Evolutionary conservation across 352 stramenopile species (phyloP).

Genomic region (Globisporangium cylindrosporum): DNA sequence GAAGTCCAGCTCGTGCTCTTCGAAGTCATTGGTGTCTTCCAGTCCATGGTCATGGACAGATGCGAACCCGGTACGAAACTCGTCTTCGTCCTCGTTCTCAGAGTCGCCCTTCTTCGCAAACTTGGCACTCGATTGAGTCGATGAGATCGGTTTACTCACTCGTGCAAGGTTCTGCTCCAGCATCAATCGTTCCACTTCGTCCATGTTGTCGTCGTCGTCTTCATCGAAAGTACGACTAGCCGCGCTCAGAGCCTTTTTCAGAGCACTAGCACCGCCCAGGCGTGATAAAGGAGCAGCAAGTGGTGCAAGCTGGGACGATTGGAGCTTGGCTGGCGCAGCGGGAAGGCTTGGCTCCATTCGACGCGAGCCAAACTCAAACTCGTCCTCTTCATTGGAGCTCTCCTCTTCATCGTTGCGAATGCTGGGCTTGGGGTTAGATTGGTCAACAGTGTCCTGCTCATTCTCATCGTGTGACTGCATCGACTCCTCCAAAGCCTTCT

Average conservation of each 20-base stretch:
- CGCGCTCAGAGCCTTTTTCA: conserved; percentile 13
- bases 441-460: neutral
- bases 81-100: conserved; percentile 4
- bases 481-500: neutral
- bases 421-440: neutral
- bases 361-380: conserved; percentile 5
- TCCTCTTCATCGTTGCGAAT: neutral
- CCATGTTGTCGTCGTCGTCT: conserved; percentile 21
- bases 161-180: conserved; percentile 5
- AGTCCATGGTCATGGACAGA: neutral
- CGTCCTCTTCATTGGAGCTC: neutral
- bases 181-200: conserved; percentile 16
- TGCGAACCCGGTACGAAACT: neutral
- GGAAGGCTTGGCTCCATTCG: conserved; percentile 5
- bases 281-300: neutral
- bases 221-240: conserved; percentile 20
- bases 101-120: neutral
- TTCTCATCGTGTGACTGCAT: neutral
- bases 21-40: conserved; percentile 2
- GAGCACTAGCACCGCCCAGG: neutral
- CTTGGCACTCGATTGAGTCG: neutral
- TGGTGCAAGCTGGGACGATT: conserved; percentile 1
- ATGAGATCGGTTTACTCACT: neutral
- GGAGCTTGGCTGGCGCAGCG: conserved; percentile 6
- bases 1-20: conserved; percentile 10